phyloP scores from a whole-genome alignment of 139 green algal genomes.

The Chlorella sp. region DNA sequence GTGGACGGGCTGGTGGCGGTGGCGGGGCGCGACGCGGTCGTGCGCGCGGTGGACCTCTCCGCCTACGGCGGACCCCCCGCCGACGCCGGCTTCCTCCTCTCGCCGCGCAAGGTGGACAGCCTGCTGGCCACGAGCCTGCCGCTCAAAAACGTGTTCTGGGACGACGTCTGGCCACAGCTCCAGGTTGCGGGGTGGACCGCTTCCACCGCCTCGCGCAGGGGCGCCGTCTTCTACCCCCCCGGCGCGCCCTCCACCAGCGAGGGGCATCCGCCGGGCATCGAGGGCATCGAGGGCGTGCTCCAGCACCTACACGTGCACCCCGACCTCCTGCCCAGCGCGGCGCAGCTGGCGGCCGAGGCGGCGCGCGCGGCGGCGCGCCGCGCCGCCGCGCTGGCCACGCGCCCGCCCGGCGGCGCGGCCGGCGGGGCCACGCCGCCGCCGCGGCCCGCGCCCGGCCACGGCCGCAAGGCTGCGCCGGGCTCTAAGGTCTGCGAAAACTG shows the following conservation, averaged over 20 bases:
- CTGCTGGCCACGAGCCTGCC: background rate
- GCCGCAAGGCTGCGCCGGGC: background rate
- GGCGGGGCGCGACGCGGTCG: background rate
- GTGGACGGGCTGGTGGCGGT: background rate
- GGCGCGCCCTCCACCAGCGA: background rate
- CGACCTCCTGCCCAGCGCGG: too few relatives aligned
- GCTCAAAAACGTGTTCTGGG: background rate
- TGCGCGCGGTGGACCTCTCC: background rate
- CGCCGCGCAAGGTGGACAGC: background rate
- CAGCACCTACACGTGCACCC: background rate
- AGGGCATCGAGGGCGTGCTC: background rate
- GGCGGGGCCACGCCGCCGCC: too few relatives aligned
- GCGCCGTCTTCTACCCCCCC: conserved; percentile 6
- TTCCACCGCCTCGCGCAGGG: background rate
- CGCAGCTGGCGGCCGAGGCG: too few relatives aligned
- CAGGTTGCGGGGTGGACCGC: background rate
- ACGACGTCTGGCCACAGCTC: background rate
- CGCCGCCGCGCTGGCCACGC: too few relatives aligned
- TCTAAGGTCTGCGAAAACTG: conserved; percentile 67
- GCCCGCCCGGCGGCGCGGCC: too few relatives aligned
- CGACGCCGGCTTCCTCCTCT: background rate
- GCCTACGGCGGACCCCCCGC: background rate
- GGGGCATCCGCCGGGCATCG: background rate
- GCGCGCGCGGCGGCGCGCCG: too few relatives aligned
- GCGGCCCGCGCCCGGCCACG: too few relatives aligned